Conservation (phyloP, 495 filamentous ascomycete species). For the Sordaria brevicollis region DNA sequence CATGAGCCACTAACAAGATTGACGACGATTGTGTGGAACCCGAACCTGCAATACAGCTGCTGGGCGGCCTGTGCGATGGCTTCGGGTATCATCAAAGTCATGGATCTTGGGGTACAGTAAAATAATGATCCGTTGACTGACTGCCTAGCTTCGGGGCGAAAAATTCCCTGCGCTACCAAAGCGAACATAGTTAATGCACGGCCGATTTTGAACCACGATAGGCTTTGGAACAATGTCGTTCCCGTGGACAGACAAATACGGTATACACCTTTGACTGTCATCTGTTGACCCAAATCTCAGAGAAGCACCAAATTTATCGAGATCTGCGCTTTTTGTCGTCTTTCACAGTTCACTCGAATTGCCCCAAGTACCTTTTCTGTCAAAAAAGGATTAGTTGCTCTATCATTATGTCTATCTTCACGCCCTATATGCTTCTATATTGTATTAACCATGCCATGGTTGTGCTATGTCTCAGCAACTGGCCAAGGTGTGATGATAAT, state of each 20-base stretch:
- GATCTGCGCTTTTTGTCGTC: not conserved
- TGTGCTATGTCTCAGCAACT: slow-evolving; percentile 13
- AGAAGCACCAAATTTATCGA: not conserved
- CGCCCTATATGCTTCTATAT: not conserved
- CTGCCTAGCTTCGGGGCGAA: not conserved
- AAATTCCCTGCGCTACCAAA: not conserved
- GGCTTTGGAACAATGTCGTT: not conserved
- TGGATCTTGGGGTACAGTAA: slow-evolving; percentile 34
- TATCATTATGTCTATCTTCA: not conserved
- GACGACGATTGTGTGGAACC: slow-evolving; percentile 36
- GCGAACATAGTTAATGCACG: not conserved
- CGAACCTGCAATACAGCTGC: slow-evolving; percentile 36
- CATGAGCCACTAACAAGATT: slow-evolving; percentile 37
- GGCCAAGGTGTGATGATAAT: slow-evolving; percentile 32
- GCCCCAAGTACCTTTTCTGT: not conserved
- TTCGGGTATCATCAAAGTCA: slow-evolving; percentile 35
- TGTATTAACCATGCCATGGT: not conserved
- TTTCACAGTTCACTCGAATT: not conserved
- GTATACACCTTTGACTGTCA: not conserved
- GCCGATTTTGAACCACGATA: too few species aligned
- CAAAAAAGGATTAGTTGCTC: too few species aligned
- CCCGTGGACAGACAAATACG: not conserved
- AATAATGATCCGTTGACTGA: not conserved
- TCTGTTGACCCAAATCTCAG: not conserved
- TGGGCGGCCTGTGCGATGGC: slow-evolving; percentile 45